Base-by-base conservation (phyloP, 75 land plant species). In the Cryptomeria japonica region DNA sequence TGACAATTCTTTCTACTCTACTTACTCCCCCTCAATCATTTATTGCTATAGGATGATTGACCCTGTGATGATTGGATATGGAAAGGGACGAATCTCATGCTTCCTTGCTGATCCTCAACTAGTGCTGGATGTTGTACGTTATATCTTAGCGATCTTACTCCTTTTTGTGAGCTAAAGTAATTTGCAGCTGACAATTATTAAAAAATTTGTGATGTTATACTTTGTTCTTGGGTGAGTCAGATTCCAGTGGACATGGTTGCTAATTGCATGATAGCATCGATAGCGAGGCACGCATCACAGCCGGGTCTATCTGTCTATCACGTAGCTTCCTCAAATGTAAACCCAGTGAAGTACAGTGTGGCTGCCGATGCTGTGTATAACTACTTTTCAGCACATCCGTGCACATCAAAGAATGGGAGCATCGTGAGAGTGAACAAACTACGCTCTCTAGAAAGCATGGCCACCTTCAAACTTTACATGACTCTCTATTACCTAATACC, bases 241-340 rank as follows among this genome's bases (percentile, higher is more conserved):
- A 89, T 96, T 4, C 97, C 97, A 14, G 97, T 90, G 19, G 97
- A 96, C 86, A 92, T 96, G 96, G 97, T 96, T 22, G 94, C 90
- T 22, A 96, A 96, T 89, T 90, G 95, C 10, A 92, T 93, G 85
- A 51, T 96, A n/a, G 93, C 92, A 8, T 89, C 93, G 36, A 92
- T 96, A 87, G 93, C 91, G 15, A 90, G 87, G 80, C 89, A 94
- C 89, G 76, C 87, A 13, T 86, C 85, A 61, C 88, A 90, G 47
- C 51, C 90, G 3, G 76, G 82, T 25, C 22, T 92, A 34, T 61
- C 56, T 58, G 89, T 94, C 25, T 96, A 96, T 85, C 97, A 96
- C 32, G 88, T 94, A 41, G 93, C 93, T 31, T 94, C 97, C 1
- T 96, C 97, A 3, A 87, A 91, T 9, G 91, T 89, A 80, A 94